phyloP scores from a whole-genome alignment of 306 rosid species.

The Rosa rugosa region DNA sequence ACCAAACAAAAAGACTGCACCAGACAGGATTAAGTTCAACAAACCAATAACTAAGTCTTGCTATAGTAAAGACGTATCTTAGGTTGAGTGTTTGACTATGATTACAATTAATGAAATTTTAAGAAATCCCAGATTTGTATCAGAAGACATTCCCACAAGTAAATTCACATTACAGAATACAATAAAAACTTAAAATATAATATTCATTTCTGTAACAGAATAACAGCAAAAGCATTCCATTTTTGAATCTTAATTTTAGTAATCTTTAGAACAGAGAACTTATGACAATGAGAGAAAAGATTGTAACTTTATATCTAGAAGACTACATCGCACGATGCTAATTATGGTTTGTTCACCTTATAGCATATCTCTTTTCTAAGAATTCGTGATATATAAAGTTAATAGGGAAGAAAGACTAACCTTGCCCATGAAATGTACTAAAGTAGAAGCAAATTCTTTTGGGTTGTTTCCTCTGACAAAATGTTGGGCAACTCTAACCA shows the following conservation, averaged over 20 bases:
- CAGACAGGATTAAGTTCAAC: neutral
- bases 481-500: conserved; percentile 74
- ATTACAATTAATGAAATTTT: neutral
- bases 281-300: neutral
- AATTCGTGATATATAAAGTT: conserved; percentile 5
- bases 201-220: neutral
- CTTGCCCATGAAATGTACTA: conserved; percentile 86
- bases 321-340: neutral
- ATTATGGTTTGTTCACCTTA: neutral
- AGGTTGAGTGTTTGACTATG: neutral
- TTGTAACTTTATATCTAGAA: neutral
- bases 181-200: neutral
- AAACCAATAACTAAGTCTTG: neutral
- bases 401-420: conserved; percentile 37
- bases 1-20: neutral
- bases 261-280: neutral
- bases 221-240: neutral
- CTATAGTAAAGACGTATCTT: neutral
- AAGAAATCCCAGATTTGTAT: neutral
- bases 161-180: neutral
- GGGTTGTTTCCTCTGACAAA: conserved; percentile 85
- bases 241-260: neutral
- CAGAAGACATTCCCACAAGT: neutral
- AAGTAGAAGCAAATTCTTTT: conserved; percentile 66
- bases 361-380: conserved; percentile 15